Base-by-base conservation (phyloP, 2,329 filamentous ascomycete species). In the Claviceps citrina region DNA sequence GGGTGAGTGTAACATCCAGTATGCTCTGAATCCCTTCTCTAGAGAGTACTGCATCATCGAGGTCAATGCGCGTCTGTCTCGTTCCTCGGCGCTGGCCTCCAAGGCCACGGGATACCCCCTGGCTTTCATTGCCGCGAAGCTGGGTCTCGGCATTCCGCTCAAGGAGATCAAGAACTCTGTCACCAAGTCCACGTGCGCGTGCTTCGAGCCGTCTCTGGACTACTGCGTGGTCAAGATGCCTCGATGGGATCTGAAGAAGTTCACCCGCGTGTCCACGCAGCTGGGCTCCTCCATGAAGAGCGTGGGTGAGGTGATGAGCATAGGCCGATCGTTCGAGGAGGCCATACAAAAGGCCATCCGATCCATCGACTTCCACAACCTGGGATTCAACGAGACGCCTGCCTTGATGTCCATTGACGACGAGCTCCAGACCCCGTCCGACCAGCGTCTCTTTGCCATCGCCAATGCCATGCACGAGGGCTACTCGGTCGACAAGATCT, bases 211-310 rank as follows among this genome's bases (percentile, higher is more conserved):
- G 19, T 96, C 91, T 12, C 77, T 98, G 12, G 91, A 98, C 61
- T 98, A 98, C 58, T 84, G 93, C 39, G 91, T 96, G 15, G 89
- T 96, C 51, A 98, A 98, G 75, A 96, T 98, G 68, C 91, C 91
- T 35, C 76, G 91, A 51, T 98, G 91, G 91, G 91, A 98, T 64
- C 65, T 98, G 55, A 96, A 96, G 71, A 98, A 98, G 66, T 98
- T 98, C 64, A 93, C 84, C 22, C 79, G 91, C 49, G 91, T 96
- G 18, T 96, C 89, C 4, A 96, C 87, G 1, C 81, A 93, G 56
- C 80, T 98, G 19, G 89, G 87, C 24, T 96, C 91, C 3, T 94
- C 89, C 10, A 98, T 98, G 91, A 98, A 96, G 79, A 94, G 85
- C 73, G 87, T 98, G 39, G 91, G 91, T 55, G 91, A 98, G 60